These are phyloP conservation scores for Venturia asperata DNA, from an alignment of 2,329 filamentous ascomycete genomes.

Conservation along the genomic window DNA sequence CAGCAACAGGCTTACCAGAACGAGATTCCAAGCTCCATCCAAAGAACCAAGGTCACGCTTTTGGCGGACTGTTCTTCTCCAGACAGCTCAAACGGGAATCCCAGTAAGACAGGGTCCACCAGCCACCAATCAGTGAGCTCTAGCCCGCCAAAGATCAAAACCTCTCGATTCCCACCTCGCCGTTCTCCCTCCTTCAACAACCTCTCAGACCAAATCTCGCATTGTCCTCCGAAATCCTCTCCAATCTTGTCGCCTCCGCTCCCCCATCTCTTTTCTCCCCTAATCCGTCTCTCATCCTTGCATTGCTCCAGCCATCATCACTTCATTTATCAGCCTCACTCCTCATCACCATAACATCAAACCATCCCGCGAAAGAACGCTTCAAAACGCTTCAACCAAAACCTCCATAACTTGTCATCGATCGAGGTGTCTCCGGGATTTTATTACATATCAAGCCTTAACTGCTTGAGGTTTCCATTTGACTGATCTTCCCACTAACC, in stretches of 20 bases:
- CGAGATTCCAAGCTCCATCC: too few species aligned
- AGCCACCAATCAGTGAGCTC: background rate
- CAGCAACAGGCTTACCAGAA: too few species aligned
- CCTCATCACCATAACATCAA: conserved; percentile 6
- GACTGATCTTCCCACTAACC: conserved; percentile 13
- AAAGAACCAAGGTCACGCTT: too few species aligned
- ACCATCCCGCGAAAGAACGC: background rate
- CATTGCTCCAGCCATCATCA: conserved; percentile 8
- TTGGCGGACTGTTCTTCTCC: background rate
- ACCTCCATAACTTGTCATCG: background rate
- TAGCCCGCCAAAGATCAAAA: background rate
- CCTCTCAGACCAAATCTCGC: background rate
- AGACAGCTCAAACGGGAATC: background rate
- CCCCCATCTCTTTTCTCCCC: conserved; percentile 1
- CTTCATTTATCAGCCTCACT: conserved; percentile 9
- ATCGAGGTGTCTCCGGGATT: background rate
- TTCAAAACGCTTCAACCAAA: background rate
- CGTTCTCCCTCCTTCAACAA: background rate
- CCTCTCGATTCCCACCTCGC: background rate
- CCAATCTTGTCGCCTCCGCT: background rate
- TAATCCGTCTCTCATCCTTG: conserved; percentile 1
- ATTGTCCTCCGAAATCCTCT: conserved; percentile 4
- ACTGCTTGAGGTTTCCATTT: conserved; percentile 10
- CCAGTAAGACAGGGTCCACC: background rate
- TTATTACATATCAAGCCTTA: background rate